Evolutionary conservation across 176 grass and related monocot species (phyloP).

Genomic region (Ensete glaucum): DNA sequence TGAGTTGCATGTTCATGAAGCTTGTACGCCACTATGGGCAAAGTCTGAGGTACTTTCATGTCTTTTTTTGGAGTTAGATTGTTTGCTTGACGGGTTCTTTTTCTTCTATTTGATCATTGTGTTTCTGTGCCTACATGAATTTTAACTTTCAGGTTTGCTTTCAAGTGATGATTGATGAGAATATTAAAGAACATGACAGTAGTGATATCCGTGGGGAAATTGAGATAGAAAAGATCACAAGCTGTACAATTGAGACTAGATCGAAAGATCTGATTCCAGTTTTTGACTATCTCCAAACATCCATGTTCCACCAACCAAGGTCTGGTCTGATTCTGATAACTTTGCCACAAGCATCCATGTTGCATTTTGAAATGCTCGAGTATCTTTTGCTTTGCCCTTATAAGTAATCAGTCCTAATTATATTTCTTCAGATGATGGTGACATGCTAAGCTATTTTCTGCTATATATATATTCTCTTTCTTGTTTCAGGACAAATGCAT

Average conservation of each 20-base stretch:
- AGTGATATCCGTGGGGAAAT: constrained; percentile 39
- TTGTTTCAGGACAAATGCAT: constrained; percentile 35
- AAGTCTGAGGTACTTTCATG: constrained; percentile 62
- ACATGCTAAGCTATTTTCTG: not conserved
- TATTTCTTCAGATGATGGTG: not conserved
- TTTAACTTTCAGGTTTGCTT: constrained; percentile 46
- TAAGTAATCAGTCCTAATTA: not conserved
- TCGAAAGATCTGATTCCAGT: constrained; percentile 86
- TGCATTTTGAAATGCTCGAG: not conserved
- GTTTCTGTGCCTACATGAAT: not conserved
- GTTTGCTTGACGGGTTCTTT: not conserved
- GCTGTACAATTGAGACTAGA: constrained; percentile 48
- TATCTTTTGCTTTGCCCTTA: not conserved
- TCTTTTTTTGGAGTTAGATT: not conserved
- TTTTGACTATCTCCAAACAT: constrained; percentile 61
- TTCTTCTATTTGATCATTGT: not conserved
- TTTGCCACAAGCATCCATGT: not conserved
- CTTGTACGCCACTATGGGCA: constrained; percentile 58
- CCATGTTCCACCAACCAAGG: constrained; percentile 73
- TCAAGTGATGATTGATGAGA: constrained; percentile 57
- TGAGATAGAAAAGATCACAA: constrained; percentile 63
- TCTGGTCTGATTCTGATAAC: not conserved
- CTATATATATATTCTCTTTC: not conserved
- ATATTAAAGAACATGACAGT: constrained; percentile 19
- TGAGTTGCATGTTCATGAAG: constrained; percentile 76